Percentiles rank a stretch among this genome's conserved stretches.
Conservation (phyloP, 2,329 filamentous ascomycete species). For the Pestalotiopsis sp. region DNA sequence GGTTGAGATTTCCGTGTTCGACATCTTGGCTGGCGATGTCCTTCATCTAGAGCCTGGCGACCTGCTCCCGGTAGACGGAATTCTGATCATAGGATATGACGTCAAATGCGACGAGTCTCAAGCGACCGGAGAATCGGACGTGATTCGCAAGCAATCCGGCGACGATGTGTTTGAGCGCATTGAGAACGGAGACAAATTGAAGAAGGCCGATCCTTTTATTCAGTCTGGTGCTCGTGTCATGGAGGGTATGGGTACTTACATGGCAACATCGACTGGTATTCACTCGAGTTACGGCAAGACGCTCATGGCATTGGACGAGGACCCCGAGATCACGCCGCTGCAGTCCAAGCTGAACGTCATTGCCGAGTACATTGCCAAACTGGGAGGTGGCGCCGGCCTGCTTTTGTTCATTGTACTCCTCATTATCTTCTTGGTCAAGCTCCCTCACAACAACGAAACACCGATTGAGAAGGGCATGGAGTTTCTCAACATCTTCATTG, state of each 20-base stretch:
- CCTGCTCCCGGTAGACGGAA: slow-evolving; percentile 72
- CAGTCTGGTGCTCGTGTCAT: slow-evolving; percentile 82
- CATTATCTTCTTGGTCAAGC: slow-evolving; percentile 78
- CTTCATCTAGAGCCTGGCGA: slow-evolving; percentile 76
- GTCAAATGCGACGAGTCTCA: slow-evolving; percentile 80
- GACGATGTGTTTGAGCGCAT: slow-evolving; percentile 73
- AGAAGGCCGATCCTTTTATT: slow-evolving; percentile 81
- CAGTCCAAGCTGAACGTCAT: slow-evolving; percentile 77
- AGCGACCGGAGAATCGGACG: slow-evolving; percentile 77
- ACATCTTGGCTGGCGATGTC: slow-evolving; percentile 71
- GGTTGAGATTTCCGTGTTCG: slow-evolving; percentile 69
- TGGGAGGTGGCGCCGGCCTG: slow-evolving; percentile 76
- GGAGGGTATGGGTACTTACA: slow-evolving; percentile 74
- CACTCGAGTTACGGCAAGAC: slow-evolving; percentile 78
- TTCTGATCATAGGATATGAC: slow-evolving; percentile 73
- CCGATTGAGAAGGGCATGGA: slow-evolving; percentile 77
- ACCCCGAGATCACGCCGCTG: slow-evolving; percentile 75
- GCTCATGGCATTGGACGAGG: slow-evolving; percentile 72
- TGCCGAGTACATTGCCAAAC: slow-evolving; percentile 76
- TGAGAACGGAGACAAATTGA: slow-evolving; percentile 64
- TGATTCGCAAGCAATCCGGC: slow-evolving; percentile 68
- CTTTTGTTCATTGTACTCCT: slow-evolving; percentile 83
- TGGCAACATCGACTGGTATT: slow-evolving; percentile 73
- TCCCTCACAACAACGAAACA: slow-evolving; percentile 54
- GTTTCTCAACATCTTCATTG: slow-evolving; percentile 76